Conservation (phyloP, 2,329 filamentous ascomycete species). For the Hymenoscyphus scutula region DNA sequence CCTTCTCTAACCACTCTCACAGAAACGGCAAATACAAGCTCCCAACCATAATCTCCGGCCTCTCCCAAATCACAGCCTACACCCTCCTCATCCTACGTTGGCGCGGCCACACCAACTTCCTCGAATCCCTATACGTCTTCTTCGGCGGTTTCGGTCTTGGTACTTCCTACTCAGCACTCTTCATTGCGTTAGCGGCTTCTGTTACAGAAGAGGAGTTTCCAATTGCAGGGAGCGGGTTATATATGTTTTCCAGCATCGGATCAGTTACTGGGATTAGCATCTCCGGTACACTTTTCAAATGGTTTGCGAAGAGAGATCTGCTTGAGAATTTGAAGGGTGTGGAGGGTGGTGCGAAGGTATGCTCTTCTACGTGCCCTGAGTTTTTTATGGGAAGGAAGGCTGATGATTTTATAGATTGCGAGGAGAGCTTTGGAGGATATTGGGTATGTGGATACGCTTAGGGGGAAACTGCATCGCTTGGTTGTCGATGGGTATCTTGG, state of each 20-base stretch:
- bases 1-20: background rate
- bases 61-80: slow-evolving; percentile 50
- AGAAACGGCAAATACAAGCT: slow-evolving; percentile 58
- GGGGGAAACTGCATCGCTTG: slow-evolving; percentile 9
- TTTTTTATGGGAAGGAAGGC: background rate
- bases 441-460: slow-evolving; percentile 15
- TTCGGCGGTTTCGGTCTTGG: slow-evolving; percentile 52
- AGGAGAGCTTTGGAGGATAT: slow-evolving; percentile 12
- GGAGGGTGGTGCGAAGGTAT: slow-evolving; percentile 12
- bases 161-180: slow-evolving; percentile 44
- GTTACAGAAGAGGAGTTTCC: slow-evolving; percentile 46
- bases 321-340: background rate
- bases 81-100: slow-evolving; percentile 52
- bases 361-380: background rate
- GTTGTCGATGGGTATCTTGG: slow-evolving; percentile 14
- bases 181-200: slow-evolving; percentile 48
- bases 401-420: slow-evolving; percentile 7
- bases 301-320: slow-evolving; percentile 5
- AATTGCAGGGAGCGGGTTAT: slow-evolving; percentile 47
- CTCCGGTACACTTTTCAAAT: slow-evolving; percentile 17
- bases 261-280: slow-evolving; percentile 19
- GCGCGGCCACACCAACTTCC: slow-evolving; percentile 55
- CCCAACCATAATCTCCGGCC: slow-evolving; percentile 49
- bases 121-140: slow-evolving; percentile 57
- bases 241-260: slow-evolving; percentile 36